phyloP scores from a whole-genome alignment of 192 early-diverging fungal genomes.

The Backusella sp. region DNA sequence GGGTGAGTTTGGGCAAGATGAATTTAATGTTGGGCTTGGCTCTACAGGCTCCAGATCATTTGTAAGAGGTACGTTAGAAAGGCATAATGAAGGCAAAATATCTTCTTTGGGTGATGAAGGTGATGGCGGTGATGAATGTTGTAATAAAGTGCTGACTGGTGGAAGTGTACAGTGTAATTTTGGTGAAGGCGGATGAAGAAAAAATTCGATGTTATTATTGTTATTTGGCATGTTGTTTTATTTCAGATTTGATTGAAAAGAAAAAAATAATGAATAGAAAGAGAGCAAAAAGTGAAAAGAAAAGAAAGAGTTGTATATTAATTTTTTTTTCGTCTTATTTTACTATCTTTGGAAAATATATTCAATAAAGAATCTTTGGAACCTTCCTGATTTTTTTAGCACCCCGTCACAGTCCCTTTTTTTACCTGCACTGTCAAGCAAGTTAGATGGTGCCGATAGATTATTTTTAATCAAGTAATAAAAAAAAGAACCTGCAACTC shows the following conservation, averaged over 20 bases:
- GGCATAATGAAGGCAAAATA: conserved; percentile 14
- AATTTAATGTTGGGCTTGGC: conserved; percentile 10
- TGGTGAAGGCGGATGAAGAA: conserved; percentile 29
- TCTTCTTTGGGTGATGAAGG: background rate
- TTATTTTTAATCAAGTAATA: conserved; percentile 3
- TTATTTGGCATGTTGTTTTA: conserved; percentile 6
- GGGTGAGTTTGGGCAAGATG: conserved; percentile 6
- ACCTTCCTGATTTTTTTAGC: conserved; percentile 13
- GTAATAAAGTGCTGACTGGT: conserved; percentile 16
- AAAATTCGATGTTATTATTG: conserved; percentile 27
- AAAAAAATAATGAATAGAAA: background rate
- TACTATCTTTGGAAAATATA: conserved; percentile 21
- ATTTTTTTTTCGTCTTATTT: conserved; percentile 22
- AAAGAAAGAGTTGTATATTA: conserved; percentile 11
- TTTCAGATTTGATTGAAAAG: background rate
- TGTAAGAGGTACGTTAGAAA: background rate
- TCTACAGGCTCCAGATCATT: conserved; percentile 9
- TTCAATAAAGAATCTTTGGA: conserved; percentile 17
- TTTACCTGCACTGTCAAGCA: conserved; percentile 7
- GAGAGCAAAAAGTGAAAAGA: background rate
- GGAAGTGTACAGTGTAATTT: conserved; percentile 10
- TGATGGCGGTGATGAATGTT: background rate
- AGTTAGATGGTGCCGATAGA: conserved; percentile 4
- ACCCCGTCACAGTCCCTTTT: conserved; percentile 15
- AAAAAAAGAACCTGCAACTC: background rate